phyloP scores from a whole-genome alignment of 2,329 filamentous ascomycete species.

The Ophiostoma perfectum region DNA sequence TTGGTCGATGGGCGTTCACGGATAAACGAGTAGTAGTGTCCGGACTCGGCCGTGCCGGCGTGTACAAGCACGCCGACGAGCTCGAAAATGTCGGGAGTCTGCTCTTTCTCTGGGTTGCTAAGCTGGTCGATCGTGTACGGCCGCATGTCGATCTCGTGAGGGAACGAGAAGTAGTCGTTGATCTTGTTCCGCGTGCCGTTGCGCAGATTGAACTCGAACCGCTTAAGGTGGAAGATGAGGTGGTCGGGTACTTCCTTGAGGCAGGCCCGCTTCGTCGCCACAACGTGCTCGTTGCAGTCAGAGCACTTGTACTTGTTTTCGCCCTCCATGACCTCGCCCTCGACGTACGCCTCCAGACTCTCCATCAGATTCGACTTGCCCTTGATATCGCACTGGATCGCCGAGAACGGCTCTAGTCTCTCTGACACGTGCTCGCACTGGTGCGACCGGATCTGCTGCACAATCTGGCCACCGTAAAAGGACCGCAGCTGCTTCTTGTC shows the following conservation, averaged over 20 bases:
- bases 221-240: constrained; percentile 89
- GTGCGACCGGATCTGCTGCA: constrained; percentile 92
- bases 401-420: constrained; percentile 81
- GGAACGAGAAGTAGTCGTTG: constrained; percentile 91
- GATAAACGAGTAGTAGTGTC: constrained; percentile 96
- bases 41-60: constrained; percentile 84
- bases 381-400: constrained; percentile 94
- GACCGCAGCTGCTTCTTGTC: constrained; percentile 68
- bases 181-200: constrained; percentile 83
- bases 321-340: constrained; percentile 94
- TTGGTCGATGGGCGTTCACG: constrained; percentile 64
- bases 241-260: constrained; percentile 90
- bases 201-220: constrained; percentile 74
- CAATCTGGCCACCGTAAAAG: constrained; percentile 85
- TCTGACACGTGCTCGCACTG: constrained; percentile 94
- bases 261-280: constrained; percentile 88
- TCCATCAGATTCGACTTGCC: constrained; percentile 79
- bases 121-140: constrained; percentile 86
- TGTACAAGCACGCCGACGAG: constrained; percentile 94
- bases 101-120: constrained; percentile 52
- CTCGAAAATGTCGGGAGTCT: constrained; percentile 73
- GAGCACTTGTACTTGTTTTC: constrained; percentile 99
- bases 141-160: constrained; percentile 74
- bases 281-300: constrained; percentile 78
- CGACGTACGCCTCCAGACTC: constrained; percentile 89